Percentiles rank a stretch among this genome's conserved stretches.
Conservation (phyloP, 192 early-diverging fungal genomes). For the Kickxella alabastrina region DNA sequence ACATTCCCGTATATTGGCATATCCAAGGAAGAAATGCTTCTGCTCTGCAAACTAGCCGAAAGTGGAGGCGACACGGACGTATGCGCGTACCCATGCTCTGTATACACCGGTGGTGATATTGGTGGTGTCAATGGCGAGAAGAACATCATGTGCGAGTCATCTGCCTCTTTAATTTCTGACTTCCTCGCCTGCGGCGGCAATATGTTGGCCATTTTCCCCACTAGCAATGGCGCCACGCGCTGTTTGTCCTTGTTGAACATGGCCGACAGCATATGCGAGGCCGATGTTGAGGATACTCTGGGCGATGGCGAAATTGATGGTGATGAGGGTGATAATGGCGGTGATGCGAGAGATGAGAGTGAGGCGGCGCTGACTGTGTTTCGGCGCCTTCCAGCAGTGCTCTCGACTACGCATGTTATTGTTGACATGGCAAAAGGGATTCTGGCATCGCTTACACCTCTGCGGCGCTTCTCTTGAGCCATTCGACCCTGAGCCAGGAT, state of each 20-base stretch:
- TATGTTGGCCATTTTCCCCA: constrained; percentile 7
- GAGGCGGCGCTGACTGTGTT: constrained; percentile 19
- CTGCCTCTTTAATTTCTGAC: neutral
- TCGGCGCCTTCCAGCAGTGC: constrained; percentile 16
- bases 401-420: neutral
- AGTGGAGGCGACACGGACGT: too few relatives aligned
- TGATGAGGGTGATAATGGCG: too few relatives aligned
- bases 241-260: neutral
- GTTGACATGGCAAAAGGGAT: constrained; percentile 14
- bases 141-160: neutral
- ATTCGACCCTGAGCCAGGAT: constrained; percentile 27
- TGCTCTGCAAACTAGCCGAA: too few relatives aligned
- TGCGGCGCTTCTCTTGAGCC: constrained; percentile 29
- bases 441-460: constrained; percentile 33
- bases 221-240: neutral
- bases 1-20: too few relatives aligned
- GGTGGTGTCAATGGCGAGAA: too few relatives aligned
- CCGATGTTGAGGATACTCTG: neutral
- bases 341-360: neutral
- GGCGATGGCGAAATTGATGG: neutral
- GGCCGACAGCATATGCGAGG: constrained; percentile 3
- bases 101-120: too few relatives aligned
- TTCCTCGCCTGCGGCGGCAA: neutral
- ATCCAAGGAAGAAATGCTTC: too few relatives aligned
- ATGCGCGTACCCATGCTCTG: too few relatives aligned